Evolutionary conservation across 169 alveolate species (phyloP).

Genomic region (Sarcocystis neurona): DNA sequence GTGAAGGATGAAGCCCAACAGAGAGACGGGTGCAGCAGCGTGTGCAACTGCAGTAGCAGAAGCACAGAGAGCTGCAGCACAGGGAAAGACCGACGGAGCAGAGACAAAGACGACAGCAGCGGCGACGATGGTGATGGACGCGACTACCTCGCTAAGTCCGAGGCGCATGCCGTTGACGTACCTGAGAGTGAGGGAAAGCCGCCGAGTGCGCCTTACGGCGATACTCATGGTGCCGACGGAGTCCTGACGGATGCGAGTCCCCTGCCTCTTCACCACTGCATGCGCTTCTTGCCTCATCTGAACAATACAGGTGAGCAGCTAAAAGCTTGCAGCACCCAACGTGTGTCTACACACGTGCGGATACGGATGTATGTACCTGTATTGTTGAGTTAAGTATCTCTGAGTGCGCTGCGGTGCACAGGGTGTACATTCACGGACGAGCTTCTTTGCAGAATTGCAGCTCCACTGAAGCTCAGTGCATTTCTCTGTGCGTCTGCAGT

Average conservation of each 20-base stretch:
- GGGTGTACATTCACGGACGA: neutral
- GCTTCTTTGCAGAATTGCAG: neutral
- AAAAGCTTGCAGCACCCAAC: neutral
- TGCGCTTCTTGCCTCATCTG: constrained; percentile 90
- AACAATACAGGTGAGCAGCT: constrained; percentile 78
- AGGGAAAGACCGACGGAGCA: too few species aligned
- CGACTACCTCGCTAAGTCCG: too few species aligned
- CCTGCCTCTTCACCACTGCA: constrained; percentile 69
- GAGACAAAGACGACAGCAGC: too few species aligned
- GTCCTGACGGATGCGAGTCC: neutral
- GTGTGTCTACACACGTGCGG: neutral
- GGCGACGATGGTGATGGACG: too few species aligned
- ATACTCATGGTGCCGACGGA: too few species aligned
- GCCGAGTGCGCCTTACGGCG: neutral
- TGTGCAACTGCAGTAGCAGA: too few species aligned
- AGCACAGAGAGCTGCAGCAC: too few species aligned
- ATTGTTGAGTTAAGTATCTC: neutral
- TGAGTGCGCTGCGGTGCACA: neutral
- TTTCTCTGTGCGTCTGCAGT: neutral
- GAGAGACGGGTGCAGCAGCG: too few species aligned
- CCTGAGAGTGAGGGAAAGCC: too few species aligned
- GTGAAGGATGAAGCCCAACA: too few species aligned
- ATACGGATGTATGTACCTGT: neutral
- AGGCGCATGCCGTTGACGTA: too few species aligned
- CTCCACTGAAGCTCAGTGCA: neutral